These are phyloP conservation scores for Suhomyces sp. DNA, from an alignment of 805 yeast genomes.

Conservation along the genomic window DNA sequence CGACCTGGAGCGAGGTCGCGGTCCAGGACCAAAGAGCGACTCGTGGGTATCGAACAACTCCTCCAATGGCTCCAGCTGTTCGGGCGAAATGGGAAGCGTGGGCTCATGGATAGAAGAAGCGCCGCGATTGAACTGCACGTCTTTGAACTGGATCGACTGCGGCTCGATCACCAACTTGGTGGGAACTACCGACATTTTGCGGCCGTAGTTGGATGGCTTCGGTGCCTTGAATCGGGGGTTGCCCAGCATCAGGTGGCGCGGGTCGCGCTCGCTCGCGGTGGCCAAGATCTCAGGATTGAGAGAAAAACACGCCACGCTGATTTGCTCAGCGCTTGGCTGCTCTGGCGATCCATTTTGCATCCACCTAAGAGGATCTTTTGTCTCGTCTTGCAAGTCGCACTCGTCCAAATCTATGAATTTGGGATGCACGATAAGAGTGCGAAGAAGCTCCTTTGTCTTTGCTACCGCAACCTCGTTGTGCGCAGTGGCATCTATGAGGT, in stretches of 20 bases:
- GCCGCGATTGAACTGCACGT: slow-evolving; percentile 18
- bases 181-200: slow-evolving; percentile 29
- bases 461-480: neutral
- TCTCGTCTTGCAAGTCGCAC: slow-evolving; percentile 21
- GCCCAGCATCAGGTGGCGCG: neutral
- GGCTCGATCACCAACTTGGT: slow-evolving; percentile 21
- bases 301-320: slow-evolving; percentile 16
- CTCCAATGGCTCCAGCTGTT: slow-evolving; percentile 7
- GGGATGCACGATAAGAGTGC: slow-evolving; percentile 48
- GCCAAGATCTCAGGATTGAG: slow-evolving; percentile 18
- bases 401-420: slow-evolving; percentile 33
- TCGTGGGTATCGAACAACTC: slow-evolving; percentile 32
- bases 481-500: slow-evolving; percentile 1
- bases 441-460: slow-evolving; percentile 24
- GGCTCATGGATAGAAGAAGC: neutral
- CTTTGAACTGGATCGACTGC: slow-evolving; percentile 20
- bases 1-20: slow-evolving; percentile 2
- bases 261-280: slow-evolving; percentile 11
- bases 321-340: slow-evolving; percentile 16
- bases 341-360: slow-evolving; percentile 9
- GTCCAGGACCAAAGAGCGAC: slow-evolving; percentile 27
- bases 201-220: slow-evolving; percentile 11
- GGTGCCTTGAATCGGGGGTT: neutral
- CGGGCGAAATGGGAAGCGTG: neutral
- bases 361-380: slow-evolving; percentile 20